Percentiles rank a stretch among this genome's conserved stretches.
These are phyloP conservation scores for Ceratocystis albifundus DNA, from an alignment of 2,329 filamentous ascomycete genomes.

Conservation along the genomic window DNA sequence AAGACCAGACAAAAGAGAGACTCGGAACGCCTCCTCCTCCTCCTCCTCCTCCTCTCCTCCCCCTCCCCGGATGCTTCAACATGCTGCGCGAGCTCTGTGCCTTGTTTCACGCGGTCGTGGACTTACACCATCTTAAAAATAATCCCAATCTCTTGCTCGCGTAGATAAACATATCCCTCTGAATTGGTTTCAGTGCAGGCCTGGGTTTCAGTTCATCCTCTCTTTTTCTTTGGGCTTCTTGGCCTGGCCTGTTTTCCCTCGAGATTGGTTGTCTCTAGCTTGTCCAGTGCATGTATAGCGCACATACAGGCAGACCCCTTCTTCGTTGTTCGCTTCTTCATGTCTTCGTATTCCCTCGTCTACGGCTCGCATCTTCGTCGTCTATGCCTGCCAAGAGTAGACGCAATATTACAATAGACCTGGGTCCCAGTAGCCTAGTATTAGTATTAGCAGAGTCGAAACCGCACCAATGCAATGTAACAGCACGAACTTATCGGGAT, in stretches of 20 bases:
- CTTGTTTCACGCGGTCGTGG: neutral
- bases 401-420: neutral
- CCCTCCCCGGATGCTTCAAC: neutral
- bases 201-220: conserved; percentile 8
- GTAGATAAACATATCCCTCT: neutral
- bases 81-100: neutral
- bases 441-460: conserved; percentile 1
- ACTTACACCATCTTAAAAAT: conserved; percentile 1
- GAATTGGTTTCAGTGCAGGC: neutral
- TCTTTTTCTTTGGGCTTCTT: neutral
- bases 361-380: neutral
- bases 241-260: neutral
- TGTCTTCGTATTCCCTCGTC: neutral
- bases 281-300: neutral
- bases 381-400: neutral
- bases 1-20: no score
- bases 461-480: conserved; percentile 8
- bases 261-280: neutral
- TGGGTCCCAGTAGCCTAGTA: neutral
- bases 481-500: neutral
- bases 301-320: neutral
- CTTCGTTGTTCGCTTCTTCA: no score
- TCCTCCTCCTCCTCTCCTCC: neutral
- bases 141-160: neutral
- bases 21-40: no score